Evolutionary conservation across 2,329 filamentous ascomycete species (phyloP).

Genomic region (Cordyceps javanica): DNA sequence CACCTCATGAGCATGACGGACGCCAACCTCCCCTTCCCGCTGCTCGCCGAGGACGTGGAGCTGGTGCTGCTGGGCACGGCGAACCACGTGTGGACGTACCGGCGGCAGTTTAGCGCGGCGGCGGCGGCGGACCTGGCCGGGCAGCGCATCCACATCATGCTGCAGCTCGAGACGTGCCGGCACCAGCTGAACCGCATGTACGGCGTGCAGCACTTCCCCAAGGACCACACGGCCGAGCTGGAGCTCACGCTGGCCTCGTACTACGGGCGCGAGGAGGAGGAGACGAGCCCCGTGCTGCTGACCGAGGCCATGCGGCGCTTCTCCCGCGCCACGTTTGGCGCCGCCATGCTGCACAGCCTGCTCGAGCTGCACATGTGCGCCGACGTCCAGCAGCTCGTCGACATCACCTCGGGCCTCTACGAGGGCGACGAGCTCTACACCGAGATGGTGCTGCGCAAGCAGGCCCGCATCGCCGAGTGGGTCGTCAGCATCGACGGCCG

Average conservation of each 20-base stretch:
- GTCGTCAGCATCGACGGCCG: slow-evolving; percentile 1
- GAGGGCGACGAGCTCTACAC: slow-evolving; percentile 9
- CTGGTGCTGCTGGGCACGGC: slow-evolving; percentile 25
- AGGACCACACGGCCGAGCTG: background rate
- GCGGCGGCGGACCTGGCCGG: slow-evolving; percentile 12
- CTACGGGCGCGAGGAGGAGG: slow-evolving; percentile 11
- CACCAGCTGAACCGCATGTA: slow-evolving; percentile 19
- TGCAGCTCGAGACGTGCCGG: slow-evolving; percentile 23
- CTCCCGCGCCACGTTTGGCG: background rate
- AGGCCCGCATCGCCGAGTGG: slow-evolving; percentile 5
- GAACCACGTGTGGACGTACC: slow-evolving; percentile 24
- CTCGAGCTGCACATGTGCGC: slow-evolving; percentile 8
- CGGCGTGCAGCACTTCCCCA: background rate
- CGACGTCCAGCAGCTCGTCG: slow-evolving; percentile 9
- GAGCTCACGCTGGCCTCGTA: background rate
- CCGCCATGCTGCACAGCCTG: background rate
- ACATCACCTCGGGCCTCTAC: background rate
- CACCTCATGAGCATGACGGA: slow-evolving; percentile 25
- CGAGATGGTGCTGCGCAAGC: slow-evolving; percentile 3
- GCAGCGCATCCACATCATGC: slow-evolving; percentile 14
- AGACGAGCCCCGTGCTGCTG: slow-evolving; percentile 3
- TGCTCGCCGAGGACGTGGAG: slow-evolving; percentile 30
- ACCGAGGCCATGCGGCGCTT: slow-evolving; percentile 10
- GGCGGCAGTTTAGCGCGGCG: slow-evolving; percentile 17
- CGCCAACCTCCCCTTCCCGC: slow-evolving; percentile 19